Evolutionary conservation across 2,329 filamentous ascomycete genomes (phyloP).

Genomic region (Dactylellina leptospora): DNA sequence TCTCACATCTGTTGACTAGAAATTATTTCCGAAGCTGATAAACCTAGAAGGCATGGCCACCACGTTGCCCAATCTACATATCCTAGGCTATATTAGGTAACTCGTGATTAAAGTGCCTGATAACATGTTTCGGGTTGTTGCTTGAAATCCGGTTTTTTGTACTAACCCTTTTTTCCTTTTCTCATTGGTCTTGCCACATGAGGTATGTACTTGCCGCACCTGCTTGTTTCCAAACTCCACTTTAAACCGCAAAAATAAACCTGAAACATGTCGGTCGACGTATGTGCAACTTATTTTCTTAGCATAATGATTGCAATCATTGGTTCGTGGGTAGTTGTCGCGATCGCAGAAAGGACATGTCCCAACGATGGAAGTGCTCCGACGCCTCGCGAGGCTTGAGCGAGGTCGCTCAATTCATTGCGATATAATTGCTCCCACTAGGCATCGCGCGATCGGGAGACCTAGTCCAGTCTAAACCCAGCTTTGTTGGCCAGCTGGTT

Average conservation of each 20-base stretch:
- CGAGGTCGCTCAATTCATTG: no score
- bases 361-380: no score
- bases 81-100: conserved; percentile 35
- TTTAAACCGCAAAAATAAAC: conserved; percentile 13
- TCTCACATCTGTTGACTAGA: background rate
- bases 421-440: no score
- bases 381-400: no score
- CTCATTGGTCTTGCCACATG: conserved; percentile 27
- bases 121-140: conserved; percentile 10
- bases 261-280: conserved; percentile 10
- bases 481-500: background rate
- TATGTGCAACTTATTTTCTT: no score
- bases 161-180: conserved; percentile 27
- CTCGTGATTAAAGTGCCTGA: conserved; percentile 7
- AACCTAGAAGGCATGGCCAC: conserved; percentile 12
- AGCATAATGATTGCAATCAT: no score
- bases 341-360: no score
- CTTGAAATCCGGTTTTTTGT: conserved; percentile 18
- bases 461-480: no score
- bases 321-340: no score
- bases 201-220: conserved; percentile 20
- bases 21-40: conserved; percentile 27
- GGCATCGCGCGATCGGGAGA: no score
- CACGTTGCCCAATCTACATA: conserved; percentile 33
- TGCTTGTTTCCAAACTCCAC: background rate